Base-by-base conservation (phyloP, 129 eudicot species). In the Flaveria bidentis region DNA sequence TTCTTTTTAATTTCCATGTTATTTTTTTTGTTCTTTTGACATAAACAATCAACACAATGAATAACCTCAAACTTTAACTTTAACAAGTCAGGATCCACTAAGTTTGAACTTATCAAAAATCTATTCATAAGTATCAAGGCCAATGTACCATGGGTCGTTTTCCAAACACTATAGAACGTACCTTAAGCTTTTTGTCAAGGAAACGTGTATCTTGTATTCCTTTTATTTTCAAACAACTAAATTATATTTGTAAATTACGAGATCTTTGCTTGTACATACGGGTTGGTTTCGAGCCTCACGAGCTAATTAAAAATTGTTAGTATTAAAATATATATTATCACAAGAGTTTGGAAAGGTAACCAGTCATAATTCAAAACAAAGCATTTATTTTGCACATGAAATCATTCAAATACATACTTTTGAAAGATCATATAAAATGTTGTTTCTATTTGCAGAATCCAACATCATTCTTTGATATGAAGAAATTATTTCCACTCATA, bases 1-100 rank as follows among this genome's bases (percentile, higher is more conserved):
- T 52, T 22, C 7, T 6, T 61, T 61, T 25, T 4, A 25, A 6
- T 28, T 62, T 62, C 20, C 3, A 62, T 62, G 44, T 30, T 14
- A 62, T 62, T 62, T 62, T 62, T 62, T 62, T 5, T 62, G n/a
- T 62, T 62, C 30, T 62, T 62, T 60, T 60, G 11, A 62, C 68
- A 55, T 55, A 62, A 62, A 28, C 68, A 28, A 62, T 30, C 58
- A 62, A 30, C 67, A 62, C 41, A 33, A 28, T 30, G 68, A 62
- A 62, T 33, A 62, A 62, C 44, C 45, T 62, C 45, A 30, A 62
- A 15, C 68, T 62, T 62, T 62, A 62, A 62, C 68, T 62, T 62
- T 62, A 62, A 62, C 44, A 6, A 62, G 68, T 62, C 68, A 62
- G 9, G 16, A 62, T 62, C 68, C 68, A 62, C 68, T 26, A 33